These are phyloP conservation scores for Xylaria castorea DNA, from an alignment of 495 filamentous ascomycete genomes.

Conservation along the genomic window DNA sequence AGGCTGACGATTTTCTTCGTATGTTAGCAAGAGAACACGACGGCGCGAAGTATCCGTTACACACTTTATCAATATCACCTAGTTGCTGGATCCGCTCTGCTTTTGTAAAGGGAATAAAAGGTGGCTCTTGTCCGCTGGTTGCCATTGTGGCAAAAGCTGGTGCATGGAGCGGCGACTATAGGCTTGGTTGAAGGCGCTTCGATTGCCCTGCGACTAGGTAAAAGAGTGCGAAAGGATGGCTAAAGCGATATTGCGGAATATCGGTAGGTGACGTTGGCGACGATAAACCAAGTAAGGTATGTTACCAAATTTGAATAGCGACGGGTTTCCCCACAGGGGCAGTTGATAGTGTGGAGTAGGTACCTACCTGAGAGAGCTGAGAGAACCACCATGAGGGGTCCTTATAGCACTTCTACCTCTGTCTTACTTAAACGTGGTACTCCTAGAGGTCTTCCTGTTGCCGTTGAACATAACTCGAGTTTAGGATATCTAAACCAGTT, in stretches of 20 bases:
- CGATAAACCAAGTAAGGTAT: background rate
- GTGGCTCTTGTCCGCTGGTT: constrained; percentile 27
- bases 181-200: background rate
- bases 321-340: background rate
- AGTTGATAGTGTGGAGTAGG: background rate
- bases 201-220: background rate
- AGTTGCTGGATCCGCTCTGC: constrained; percentile 80
- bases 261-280: background rate
- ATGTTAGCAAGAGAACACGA: constrained; percentile 22
- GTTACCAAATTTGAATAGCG: background rate
- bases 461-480: background rate
- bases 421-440: no score
- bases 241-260: background rate
- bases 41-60: constrained; percentile 4
- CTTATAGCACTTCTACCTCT: no score
- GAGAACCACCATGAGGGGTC: no score
- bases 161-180: background rate
- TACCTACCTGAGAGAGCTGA: no score
- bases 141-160: constrained; percentile 28
- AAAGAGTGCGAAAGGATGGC: background rate
- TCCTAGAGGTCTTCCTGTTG: background rate
- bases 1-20: constrained; percentile 58
- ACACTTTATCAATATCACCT: constrained; percentile 74
- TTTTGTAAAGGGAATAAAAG: constrained; percentile 59
- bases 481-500: background rate